These are phyloP conservation scores for Mimosa bimucronata DNA, from an alignment of 306 rosid genomes.

Conservation along the genomic window DNA sequence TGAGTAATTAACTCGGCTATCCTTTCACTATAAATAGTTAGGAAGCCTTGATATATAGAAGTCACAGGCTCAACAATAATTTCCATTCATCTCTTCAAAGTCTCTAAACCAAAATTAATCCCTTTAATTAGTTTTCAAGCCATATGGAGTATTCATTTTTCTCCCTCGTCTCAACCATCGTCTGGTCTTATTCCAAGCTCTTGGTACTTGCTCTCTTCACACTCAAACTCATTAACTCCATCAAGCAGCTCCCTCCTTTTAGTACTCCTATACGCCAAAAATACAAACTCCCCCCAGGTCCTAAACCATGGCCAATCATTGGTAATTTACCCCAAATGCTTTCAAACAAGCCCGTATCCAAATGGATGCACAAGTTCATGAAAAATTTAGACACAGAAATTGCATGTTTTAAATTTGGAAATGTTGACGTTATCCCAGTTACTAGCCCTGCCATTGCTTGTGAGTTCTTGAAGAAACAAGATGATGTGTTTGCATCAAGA, in stretches of 20 bases:
- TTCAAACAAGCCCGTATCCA: conserved; percentile 21
- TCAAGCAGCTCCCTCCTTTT: background rate
- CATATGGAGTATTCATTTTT: background rate
- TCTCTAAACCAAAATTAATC: background rate
- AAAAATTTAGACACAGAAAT: conserved; percentile 35
- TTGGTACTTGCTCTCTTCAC: background rate
- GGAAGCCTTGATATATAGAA: too few relatives aligned
- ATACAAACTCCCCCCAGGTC: conserved; percentile 24
- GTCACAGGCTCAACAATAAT: too few relatives aligned
- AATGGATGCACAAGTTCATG: conserved; percentile 39
- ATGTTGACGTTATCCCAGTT: conserved; percentile 37
- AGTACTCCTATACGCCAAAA: background rate
- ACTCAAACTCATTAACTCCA: background rate
- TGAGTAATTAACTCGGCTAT: too few relatives aligned
- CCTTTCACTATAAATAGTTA: too few relatives aligned
- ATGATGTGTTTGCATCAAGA: conserved; percentile 39
- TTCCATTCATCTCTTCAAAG: too few relatives aligned
- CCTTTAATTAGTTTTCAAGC: background rate
- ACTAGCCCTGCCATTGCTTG: conserved; percentile 34
- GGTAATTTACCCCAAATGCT: conserved; percentile 36
- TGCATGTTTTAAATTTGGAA: conserved; percentile 45
- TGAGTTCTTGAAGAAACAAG: conserved; percentile 41
- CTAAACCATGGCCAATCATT: conserved; percentile 39
- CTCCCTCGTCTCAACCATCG: background rate
- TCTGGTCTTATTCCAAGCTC: background rate